Base-by-base conservation (phyloP, 2,329 filamentous ascomycete genomes). In the Paracorniculantispora psalliotae region DNA sequence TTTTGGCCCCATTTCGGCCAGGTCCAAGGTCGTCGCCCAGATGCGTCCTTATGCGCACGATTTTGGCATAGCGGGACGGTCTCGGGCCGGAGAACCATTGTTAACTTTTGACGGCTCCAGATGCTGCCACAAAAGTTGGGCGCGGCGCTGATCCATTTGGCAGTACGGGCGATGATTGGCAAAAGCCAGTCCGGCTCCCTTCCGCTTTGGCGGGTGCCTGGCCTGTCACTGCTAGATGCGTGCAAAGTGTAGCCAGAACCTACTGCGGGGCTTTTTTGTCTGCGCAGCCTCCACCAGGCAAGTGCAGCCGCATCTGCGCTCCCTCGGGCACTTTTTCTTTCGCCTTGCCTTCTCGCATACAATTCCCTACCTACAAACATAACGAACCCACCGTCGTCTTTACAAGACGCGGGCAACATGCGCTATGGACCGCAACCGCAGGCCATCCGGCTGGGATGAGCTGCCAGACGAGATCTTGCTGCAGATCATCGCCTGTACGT, bases 401-500 rank as follows among this genome's bases (percentile, higher is more conserved):
- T 41, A 52, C 48, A n/a, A 10, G 23, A 21, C 12, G 43, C 41
- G 39, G 39, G 21, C 54, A 58, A 44, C 57, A 65, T 67, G 65
- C 63, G 64, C 59, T 59, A 73, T 73, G 72, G 63, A 65, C 51
- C 64, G 61, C 39, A 47, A 47, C 41, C 56, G 58, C 57, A 62
- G 61, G 57, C 60, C 63, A 30, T 62, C 63, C 57, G 63, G 63
- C 58, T 73, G 68, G 70, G 77, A 84, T 64, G 77, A 76, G 66
- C 80, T 89, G 63, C 86, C 86, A 41, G 78, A 82, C 70, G 86
- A 89, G 75, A 81, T 88, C 62, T 69, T 88, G 59, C 76, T 85
- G 62, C 81, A 87, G 67, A 82, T 89, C 63, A 73, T 87, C 61
- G 78, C 79, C 64, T 83, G 85, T 88, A 75, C 76, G 83, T 63